These are phyloP conservation scores for Citrus trifoliata DNA, from an alignment of 345 rosid species.

Conservation along the genomic window DNA sequence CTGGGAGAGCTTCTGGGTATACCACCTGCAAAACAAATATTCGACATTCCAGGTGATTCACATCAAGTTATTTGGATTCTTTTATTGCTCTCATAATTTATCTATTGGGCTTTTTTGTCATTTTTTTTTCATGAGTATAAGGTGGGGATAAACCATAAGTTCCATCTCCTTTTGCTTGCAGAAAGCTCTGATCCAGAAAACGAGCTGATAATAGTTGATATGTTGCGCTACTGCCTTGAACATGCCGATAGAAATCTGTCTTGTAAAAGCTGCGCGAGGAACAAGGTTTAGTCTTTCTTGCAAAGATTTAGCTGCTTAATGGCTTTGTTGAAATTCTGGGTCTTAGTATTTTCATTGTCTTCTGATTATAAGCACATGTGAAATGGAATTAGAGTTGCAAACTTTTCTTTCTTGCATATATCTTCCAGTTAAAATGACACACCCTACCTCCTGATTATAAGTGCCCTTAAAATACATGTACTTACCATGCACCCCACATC, in stretches of 20 bases:
- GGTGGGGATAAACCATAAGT: not conserved
- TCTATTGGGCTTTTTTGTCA: no score
- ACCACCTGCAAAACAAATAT: constrained; percentile 66
- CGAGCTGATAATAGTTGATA: constrained; percentile 42
- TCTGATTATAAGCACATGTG: not conserved
- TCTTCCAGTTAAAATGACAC: not conserved
- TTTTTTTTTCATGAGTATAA: constrained; percentile 2
- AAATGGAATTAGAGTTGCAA: not conserved
- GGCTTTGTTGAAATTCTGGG: not conserved
- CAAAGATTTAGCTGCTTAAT: not conserved
- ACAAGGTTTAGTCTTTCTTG: constrained; percentile 37
- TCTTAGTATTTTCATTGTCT: not conserved
- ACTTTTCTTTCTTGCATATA: not conserved
- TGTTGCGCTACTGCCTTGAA: constrained; percentile 75
- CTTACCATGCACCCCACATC: no score
- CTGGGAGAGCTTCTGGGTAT: constrained; percentile 74
- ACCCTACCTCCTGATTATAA: no score
- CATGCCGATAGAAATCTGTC: constrained; percentile 76
- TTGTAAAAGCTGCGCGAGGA: constrained; percentile 21
- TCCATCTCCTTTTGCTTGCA: constrained; percentile 23
- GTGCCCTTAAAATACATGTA: no score
- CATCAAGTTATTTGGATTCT: not conserved
- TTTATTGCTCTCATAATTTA: not conserved
- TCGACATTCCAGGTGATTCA: constrained; percentile 76
- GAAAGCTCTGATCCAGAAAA: constrained; percentile 52